Conservation (phyloP, 2,329 filamentous ascomycete genomes). For the Trichoderma atroviride region DNA sequence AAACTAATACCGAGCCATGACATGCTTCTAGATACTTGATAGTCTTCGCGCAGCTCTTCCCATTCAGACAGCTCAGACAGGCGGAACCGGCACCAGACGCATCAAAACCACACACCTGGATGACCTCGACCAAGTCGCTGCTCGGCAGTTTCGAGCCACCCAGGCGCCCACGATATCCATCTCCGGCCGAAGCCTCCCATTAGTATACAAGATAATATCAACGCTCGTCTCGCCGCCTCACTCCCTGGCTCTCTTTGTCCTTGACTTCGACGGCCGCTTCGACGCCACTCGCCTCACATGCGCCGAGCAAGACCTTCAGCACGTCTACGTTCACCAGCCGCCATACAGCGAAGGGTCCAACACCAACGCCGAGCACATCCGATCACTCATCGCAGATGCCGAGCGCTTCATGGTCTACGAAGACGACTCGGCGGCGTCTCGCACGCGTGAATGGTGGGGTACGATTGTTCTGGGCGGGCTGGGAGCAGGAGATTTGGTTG, state of each 20-base stretch:
- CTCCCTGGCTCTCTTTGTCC: constrained; percentile 52
- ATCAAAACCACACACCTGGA: constrained; percentile 45
- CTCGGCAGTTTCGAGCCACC: constrained; percentile 52
- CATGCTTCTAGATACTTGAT: constrained; percentile 32
- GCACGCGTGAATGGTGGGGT: constrained; percentile 59
- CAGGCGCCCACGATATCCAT: constrained; percentile 53
- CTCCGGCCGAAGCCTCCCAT: constrained; percentile 55
- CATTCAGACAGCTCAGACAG: neutral
- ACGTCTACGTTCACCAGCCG: constrained; percentile 55
- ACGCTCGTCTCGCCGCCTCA: constrained; percentile 53
- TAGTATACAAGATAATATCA: constrained; percentile 60
- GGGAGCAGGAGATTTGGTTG: constrained; percentile 39
- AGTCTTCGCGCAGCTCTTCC: constrained; percentile 28
- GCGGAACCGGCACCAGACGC: constrained; percentile 11
- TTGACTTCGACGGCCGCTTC: constrained; percentile 60
- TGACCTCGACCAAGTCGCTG: constrained; percentile 51
- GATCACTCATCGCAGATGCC: constrained; percentile 45
- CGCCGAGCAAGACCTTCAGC: constrained; percentile 45
- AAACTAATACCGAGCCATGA: neutral
- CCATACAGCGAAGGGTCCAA: constrained; percentile 30
- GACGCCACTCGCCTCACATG: constrained; percentile 52
- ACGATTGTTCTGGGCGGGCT: constrained; percentile 54
- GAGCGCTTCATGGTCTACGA: constrained; percentile 57
- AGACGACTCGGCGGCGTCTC: constrained; percentile 43
- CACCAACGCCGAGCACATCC: constrained; percentile 35